Evolutionary conservation across 2,329 filamentous ascomycete genomes (phyloP).

Genomic region (Triangularia setosa): DNA sequence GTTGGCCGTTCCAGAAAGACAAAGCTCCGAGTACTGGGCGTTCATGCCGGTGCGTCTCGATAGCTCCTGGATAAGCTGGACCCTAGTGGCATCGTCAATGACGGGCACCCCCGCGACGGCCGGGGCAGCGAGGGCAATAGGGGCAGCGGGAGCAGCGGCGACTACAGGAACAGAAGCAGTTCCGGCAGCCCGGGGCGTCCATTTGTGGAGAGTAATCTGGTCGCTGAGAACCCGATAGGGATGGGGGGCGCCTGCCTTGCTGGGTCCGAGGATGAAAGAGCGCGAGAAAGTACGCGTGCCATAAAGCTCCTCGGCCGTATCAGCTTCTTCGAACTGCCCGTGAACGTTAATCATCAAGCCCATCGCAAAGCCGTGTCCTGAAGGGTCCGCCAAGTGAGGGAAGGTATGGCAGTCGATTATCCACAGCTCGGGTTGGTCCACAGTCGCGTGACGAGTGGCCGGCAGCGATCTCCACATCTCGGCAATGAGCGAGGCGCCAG

Average conservation of each 20-base stretch:
- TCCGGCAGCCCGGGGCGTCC: constrained; percentile 33
- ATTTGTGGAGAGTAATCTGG: constrained; percentile 69
- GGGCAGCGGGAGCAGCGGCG: constrained; percentile 4
- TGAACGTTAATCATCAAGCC: constrained; percentile 76
- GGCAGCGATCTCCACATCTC: constrained; percentile 69
- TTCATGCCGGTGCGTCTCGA: constrained; percentile 78
- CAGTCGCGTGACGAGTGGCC: constrained; percentile 68
- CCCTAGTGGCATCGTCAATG: constrained; percentile 37
- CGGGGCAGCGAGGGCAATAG: neutral
- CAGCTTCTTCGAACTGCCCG: constrained; percentile 76
- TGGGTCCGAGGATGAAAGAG: constrained; percentile 74
- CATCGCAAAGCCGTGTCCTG: constrained; percentile 57
- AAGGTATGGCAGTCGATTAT: constrained; percentile 77
- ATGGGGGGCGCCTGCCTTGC: constrained; percentile 54
- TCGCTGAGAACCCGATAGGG: constrained; percentile 68
- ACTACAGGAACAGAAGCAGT: constrained; percentile 20
- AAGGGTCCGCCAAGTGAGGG: constrained; percentile 66
- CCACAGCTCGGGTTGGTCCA: constrained; percentile 68
- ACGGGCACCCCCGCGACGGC: neutral
- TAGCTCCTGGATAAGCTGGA: constrained; percentile 71
- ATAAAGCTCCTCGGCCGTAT: constrained; percentile 50
- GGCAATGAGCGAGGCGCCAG: constrained; percentile 61
- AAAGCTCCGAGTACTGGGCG: constrained; percentile 72
- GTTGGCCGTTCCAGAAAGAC: constrained; percentile 64
- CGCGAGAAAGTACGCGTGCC: constrained; percentile 77